A percentile compares a stretch with the other conserved stretches of the same genome.
These are phyloP conservation scores for Chloranthus sessilifolius DNA, from an alignment of 164 flowering plant species.

Conservation along the genomic window DNA sequence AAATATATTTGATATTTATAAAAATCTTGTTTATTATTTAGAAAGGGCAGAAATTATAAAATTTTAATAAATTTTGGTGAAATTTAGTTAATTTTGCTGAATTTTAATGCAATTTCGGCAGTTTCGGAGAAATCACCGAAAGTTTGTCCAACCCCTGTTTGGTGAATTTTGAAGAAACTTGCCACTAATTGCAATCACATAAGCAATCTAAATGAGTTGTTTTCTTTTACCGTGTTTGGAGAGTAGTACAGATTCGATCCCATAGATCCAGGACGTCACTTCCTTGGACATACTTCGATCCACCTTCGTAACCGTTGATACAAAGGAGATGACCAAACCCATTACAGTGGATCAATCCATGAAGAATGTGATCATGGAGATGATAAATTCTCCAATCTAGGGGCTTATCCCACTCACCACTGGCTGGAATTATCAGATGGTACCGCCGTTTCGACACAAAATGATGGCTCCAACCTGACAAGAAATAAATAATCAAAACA, in stretches of 20 bases:
- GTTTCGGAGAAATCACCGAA: no score
- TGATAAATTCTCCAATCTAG: slow-evolving; percentile 36
- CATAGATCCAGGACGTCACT: slow-evolving; percentile 83
- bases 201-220: no score
- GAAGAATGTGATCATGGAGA: slow-evolving; percentile 55
- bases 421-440: slow-evolving; percentile 66
- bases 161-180: no score
- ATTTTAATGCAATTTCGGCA: no score
- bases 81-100: no score
- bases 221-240: slow-evolving; percentile 45
- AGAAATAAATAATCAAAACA: no score
- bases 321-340: slow-evolving; percentile 77
- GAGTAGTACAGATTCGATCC: slow-evolving; percentile 71
- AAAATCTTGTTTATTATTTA: no score
- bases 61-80: no score
- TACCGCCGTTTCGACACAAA: slow-evolving; percentile 68
- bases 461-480: slow-evolving; percentile 83
- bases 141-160: no score
- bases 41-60: no score
- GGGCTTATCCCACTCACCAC: slow-evolving; percentile 55
- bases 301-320: slow-evolving; percentile 82
- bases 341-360: slow-evolving; percentile 77
- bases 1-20: no score
- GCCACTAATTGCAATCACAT: no score
- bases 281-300: slow-evolving; percentile 58